Evolutionary conservation across 2,329 filamentous ascomycete species (phyloP).

Genomic region (Aspergillus niger): DNA sequence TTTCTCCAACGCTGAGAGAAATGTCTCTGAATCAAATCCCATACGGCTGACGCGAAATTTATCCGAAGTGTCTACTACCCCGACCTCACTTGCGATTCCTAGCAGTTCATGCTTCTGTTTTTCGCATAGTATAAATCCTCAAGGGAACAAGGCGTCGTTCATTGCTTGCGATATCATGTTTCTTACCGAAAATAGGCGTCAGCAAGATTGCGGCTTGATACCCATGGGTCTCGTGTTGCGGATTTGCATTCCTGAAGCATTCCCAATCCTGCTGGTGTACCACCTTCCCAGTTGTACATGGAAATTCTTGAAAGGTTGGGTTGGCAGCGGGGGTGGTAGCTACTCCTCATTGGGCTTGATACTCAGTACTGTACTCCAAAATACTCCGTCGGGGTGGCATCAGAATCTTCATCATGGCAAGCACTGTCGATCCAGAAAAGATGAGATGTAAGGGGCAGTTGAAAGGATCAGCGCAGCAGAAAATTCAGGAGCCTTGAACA

Average conservation of each 20-base stretch:
- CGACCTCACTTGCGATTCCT: no score
- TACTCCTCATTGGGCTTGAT: not conserved
- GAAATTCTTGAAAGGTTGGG: not conserved
- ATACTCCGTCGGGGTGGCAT: not conserved
- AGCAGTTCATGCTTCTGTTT: not conserved
- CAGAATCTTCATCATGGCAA: not conserved
- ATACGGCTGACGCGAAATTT: no score
- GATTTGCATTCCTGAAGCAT: not conserved
- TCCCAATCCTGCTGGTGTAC: not conserved
- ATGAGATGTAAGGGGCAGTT: not conserved
- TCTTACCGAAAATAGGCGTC: not conserved
- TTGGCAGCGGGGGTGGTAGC: not conserved
- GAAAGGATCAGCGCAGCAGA: not conserved
- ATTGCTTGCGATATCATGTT: not conserved
- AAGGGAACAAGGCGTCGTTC: not conserved
- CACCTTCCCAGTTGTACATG: not conserved
- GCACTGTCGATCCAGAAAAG: not conserved
- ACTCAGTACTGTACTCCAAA: not conserved
- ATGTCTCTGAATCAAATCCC: no score
- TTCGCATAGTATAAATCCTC: not conserved
- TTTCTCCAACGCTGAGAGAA: no score
- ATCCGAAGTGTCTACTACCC: no score
- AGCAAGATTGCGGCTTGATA: not conserved
- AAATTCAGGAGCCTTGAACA: not conserved
- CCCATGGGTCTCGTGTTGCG: not conserved